A percentile compares a stretch with the other conserved stretches of the same genome.
phyloP scores from a whole-genome alignment of 306 rosid species.

The Cotoneaster glaucophyllus region DNA sequence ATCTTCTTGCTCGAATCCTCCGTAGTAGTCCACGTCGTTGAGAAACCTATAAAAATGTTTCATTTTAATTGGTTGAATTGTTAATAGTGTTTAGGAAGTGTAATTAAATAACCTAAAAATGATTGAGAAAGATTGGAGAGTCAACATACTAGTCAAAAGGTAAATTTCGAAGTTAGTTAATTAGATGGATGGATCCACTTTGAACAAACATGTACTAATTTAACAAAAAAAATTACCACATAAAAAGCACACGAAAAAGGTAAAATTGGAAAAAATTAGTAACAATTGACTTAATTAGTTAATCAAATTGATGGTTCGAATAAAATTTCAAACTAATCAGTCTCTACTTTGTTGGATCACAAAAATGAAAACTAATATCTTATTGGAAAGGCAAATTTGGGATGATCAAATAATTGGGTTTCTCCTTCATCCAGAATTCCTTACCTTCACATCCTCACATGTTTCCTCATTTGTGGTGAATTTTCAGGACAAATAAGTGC shows the following conservation, averaged over 20 bases:
- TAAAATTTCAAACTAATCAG: too few relatives aligned
- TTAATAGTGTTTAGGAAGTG: not conserved
- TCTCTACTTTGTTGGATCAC: not conserved
- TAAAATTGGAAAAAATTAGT: too few relatives aligned
- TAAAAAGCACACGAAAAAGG: too few relatives aligned
- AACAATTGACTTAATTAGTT: too few relatives aligned
- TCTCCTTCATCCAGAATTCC: too few relatives aligned
- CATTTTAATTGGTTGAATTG: not conserved
- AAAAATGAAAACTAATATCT: not conserved
- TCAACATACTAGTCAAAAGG: not conserved
- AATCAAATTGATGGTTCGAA: too few relatives aligned
- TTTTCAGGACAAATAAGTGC: too few relatives aligned
- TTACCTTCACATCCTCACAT: too few relatives aligned
- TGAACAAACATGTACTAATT: too few relatives aligned
- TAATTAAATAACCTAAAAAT: not conserved
- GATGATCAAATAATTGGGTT: not conserved
- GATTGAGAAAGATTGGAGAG: not conserved
- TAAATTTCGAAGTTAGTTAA: not conserved
- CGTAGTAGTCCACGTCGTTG: slow-evolving; percentile 69
- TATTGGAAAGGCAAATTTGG: not conserved
- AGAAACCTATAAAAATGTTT: slow-evolving; percentile 38
- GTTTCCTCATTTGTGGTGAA: too few relatives aligned
- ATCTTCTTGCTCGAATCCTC: slow-evolving; percentile 81
- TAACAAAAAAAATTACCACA: too few relatives aligned
- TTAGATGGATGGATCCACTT: not conserved